Conservation (phyloP, 2,329 filamentous ascomycete genomes). For the Colletotrichum sp. region DNA sequence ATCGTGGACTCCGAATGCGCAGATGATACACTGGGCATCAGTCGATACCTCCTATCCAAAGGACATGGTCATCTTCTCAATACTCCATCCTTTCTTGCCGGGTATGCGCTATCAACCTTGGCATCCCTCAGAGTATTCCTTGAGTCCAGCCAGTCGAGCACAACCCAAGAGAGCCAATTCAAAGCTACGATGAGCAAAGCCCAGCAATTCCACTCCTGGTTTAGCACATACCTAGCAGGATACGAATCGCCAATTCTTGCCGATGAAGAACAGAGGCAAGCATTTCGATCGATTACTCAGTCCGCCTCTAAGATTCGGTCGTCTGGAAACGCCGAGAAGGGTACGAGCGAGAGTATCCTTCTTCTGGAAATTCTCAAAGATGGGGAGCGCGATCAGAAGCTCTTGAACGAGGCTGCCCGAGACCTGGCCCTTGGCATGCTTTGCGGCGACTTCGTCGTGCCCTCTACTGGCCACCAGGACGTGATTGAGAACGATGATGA, state of each 20-base stretch:
- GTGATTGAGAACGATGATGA: slow-evolving; percentile 71
- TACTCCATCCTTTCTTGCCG: slow-evolving; percentile 78
- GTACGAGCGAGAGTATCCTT: slow-evolving; percentile 78
- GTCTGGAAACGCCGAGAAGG: slow-evolving; percentile 71
- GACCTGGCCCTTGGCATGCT: slow-evolving; percentile 75
- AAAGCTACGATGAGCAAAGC: slow-evolving; percentile 78
- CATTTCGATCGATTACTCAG: slow-evolving; percentile 71
- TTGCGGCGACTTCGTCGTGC: slow-evolving; percentile 74
- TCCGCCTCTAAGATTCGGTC: slow-evolving; percentile 71
- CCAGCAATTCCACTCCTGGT: slow-evolving; percentile 78
- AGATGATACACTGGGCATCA: slow-evolving; percentile 86
- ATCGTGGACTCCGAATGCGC: slow-evolving; percentile 85
- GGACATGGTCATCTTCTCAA: slow-evolving; percentile 69
- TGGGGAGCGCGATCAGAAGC: slow-evolving; percentile 60
- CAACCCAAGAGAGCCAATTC: slow-evolving; percentile 85
- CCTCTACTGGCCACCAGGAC: slow-evolving; percentile 60
- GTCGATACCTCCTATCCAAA: slow-evolving; percentile 79
- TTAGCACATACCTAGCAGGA: slow-evolving; percentile 69
- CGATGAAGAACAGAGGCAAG: slow-evolving; percentile 51
- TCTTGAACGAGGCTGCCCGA: slow-evolving; percentile 74
- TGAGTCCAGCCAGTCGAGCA: slow-evolving; percentile 75
- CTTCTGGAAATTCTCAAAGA: slow-evolving; percentile 83
- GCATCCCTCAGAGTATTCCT: slow-evolving; percentile 80
- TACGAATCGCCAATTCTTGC: slow-evolving; percentile 63
- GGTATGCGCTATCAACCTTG: slow-evolving; percentile 79